These are phyloP conservation scores for Ganoderma multipileum DNA, from an alignment of 1,284 basidiomycete species.

Conservation along the genomic window DNA sequence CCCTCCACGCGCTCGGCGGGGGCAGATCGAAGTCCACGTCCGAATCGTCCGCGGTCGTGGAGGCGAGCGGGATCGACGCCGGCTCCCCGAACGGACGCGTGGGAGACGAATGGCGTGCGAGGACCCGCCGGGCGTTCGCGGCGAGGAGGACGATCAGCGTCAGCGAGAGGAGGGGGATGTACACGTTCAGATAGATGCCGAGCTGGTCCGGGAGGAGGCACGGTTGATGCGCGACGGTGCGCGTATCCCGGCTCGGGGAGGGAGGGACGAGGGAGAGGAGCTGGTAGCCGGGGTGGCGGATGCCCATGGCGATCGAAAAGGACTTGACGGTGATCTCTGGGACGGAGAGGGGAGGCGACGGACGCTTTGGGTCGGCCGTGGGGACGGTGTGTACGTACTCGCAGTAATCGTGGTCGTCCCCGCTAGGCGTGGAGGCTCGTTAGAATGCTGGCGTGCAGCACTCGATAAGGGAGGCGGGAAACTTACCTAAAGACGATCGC, in stretches of 20 bases:
- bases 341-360: constrained; percentile 38
- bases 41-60: neutral
- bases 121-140: constrained; percentile 32
- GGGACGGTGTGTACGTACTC: constrained; percentile 53
- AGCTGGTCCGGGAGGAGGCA: constrained; percentile 68
- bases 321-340: constrained; percentile 68
- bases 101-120: constrained; percentile 28
- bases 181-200: constrained; percentile 57
- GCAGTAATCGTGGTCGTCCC: constrained; percentile 76
- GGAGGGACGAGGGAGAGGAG: constrained; percentile 62
- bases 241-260: constrained; percentile 5
- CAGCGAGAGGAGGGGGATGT: constrained; percentile 53
- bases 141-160: constrained; percentile 40
- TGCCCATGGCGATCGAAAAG: constrained; percentile 65
- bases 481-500: constrained; percentile 56
- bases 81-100: constrained; percentile 9
- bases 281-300: constrained; percentile 65
- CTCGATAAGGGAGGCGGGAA: constrained; percentile 12
- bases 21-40: constrained; percentile 27
- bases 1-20: constrained; percentile 29
- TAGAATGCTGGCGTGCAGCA: neutral
- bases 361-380: constrained; percentile 31
- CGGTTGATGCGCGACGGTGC: constrained; percentile 49
- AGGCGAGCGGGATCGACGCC: constrained; percentile 12
- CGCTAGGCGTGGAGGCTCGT: constrained; percentile 42